phyloP scores from a whole-genome alignment of 2,329 filamentous ascomycete species.

The Colletotrichum chlorophyti region DNA sequence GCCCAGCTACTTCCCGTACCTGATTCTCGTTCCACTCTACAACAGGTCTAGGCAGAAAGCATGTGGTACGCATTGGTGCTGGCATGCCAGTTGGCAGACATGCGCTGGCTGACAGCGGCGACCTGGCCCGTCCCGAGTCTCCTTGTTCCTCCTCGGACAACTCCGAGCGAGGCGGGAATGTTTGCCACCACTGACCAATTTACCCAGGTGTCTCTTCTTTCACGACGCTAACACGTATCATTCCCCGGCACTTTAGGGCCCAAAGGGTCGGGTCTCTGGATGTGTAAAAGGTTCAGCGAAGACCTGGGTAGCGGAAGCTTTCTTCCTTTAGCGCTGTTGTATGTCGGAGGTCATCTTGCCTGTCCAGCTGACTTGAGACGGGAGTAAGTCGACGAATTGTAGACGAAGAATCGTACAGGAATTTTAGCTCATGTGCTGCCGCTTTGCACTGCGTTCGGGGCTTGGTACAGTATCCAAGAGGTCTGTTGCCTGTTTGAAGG shows the following conservation, averaged over 20 bases:
- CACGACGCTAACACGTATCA: neutral
- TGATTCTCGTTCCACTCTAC: neutral
- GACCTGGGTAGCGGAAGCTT: neutral
- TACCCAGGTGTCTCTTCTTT: neutral
- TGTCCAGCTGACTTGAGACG: neutral
- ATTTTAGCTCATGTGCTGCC: no score
- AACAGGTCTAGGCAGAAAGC: neutral
- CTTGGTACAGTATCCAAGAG: neutral
- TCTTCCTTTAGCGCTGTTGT: neutral
- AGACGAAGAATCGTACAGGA: no score
- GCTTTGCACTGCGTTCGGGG: no score
- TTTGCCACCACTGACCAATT: neutral
- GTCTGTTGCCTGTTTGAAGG: no score
- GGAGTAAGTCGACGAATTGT: no score
- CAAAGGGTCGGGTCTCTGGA: neutral
- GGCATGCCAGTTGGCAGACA: neutral
- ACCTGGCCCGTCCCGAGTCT: neutral
- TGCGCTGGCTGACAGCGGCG: neutral
- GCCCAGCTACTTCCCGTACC: neutral
- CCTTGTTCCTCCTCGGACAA: neutral
- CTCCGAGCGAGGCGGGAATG: neutral
- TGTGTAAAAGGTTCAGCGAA: neutral
- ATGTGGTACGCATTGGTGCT: neutral
- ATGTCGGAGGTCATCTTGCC: neutral
- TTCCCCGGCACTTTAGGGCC: constrained; percentile 1